phyloP scores from a whole-genome alignment of 305 asterid genomes.

The Withania somnifera region DNA sequence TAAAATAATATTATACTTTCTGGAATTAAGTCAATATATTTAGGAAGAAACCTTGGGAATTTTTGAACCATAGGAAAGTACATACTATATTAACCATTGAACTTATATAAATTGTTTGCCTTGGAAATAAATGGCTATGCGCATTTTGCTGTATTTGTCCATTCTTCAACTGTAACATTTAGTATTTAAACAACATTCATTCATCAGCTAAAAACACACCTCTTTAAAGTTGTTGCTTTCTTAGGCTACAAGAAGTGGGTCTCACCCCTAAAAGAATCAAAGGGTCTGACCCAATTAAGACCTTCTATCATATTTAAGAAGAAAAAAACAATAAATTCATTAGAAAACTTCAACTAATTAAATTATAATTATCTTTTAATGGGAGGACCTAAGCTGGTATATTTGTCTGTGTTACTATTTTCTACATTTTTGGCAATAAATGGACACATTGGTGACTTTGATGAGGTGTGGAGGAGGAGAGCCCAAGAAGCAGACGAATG shows the following conservation, averaged over 20 bases:
- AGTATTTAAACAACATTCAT: background rate
- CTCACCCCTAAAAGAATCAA: background rate
- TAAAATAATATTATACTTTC: too few species aligned
- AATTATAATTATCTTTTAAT: background rate
- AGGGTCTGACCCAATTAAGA: conserved; percentile 25
- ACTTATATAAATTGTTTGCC: background rate
- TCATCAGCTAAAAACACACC: background rate
- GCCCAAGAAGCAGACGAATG: conserved; percentile 35
- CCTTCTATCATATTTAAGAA: conserved; percentile 6
- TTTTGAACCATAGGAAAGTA: background rate
- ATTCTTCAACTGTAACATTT: background rate
- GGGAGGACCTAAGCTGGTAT: background rate
- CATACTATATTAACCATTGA: background rate
- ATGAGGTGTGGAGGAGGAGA: conserved; percentile 38
- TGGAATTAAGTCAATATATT: too few species aligned
- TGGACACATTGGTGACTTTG: conserved; percentile 20
- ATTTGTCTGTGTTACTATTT: background rate
- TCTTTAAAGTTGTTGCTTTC: background rate
- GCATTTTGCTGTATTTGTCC: background rate
- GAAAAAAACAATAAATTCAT: background rate
- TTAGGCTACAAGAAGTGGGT: background rate
- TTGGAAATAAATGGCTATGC: background rate
- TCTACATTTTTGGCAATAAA: background rate
- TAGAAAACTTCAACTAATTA: background rate
- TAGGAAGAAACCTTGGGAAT: background rate